Percentiles rank a stretch among this genome's conserved stretches.
phyloP scores from a whole-genome alignment of 306 rosid genomes.

The Quercus variabilis region DNA sequence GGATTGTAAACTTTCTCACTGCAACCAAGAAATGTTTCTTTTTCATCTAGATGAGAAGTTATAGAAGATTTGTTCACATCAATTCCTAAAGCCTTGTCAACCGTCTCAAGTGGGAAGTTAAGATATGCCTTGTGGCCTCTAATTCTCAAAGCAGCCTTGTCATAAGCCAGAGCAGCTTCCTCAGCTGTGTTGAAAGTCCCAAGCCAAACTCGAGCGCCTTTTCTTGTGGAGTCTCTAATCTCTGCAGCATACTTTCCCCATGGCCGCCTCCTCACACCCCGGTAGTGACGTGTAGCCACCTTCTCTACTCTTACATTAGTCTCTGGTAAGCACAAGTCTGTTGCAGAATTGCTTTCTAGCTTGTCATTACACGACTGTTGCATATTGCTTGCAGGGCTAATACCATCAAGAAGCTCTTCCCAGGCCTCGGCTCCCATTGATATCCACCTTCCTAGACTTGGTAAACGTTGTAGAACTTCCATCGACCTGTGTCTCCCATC shows the following conservation, averaged over 20 bases:
- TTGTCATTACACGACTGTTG: constrained; percentile 12
- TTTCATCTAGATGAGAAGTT: not conserved
- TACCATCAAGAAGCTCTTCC: constrained; percentile 61
- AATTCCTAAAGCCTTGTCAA: constrained; percentile 36
- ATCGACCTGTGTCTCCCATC: constrained; percentile 48
- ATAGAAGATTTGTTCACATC: constrained; percentile 1
- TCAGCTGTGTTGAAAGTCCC: constrained; percentile 89
- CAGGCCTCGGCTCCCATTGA: constrained; percentile 95
- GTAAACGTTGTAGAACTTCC: constrained; percentile 65
- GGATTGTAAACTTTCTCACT: constrained; percentile 14
- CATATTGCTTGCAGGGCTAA: constrained; percentile 8
- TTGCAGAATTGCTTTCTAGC: constrained; percentile 12
- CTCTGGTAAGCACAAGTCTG: constrained; percentile 5
- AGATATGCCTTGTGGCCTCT: constrained; percentile 77
- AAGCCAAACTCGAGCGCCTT: constrained; percentile 90
- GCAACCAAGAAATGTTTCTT: not conserved
- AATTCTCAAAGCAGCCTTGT: constrained; percentile 88
- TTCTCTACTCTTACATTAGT: constrained; percentile 20
- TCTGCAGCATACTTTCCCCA: constrained; percentile 99
- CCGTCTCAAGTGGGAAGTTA: constrained; percentile 72
- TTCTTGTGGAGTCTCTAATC: constrained; percentile 74
- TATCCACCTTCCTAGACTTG: constrained; percentile 88
- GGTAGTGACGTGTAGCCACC: constrained; percentile 44
- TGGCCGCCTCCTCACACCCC: constrained; percentile 94
- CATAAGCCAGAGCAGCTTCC: constrained; percentile 95